Conservation (phyloP, 2,329 filamentous ascomycete species). For the Cercospora citrullina region DNA sequence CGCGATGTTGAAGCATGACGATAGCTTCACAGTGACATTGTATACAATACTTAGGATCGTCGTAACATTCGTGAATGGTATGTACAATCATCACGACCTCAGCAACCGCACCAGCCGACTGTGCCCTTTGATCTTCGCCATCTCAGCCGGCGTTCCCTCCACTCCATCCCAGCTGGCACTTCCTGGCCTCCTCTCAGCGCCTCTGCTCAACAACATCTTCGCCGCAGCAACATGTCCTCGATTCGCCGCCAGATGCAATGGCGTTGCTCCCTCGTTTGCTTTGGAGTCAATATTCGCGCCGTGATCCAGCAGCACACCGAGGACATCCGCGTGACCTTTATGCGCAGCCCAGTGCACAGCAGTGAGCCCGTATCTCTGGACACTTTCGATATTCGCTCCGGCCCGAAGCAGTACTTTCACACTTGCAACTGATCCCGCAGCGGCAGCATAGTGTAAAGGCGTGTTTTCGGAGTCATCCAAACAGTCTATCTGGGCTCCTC, state of each 20-base stretch:
- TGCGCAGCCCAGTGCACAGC: constrained; percentile 35
- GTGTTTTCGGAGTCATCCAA: constrained; percentile 33
- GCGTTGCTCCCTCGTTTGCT: constrained; percentile 28
- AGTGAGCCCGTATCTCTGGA: constrained; percentile 31
- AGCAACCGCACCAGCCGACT: constrained; percentile 12
- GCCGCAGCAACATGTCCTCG: constrained; percentile 30
- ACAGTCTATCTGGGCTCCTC: constrained; percentile 33
- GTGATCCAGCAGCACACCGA: constrained; percentile 27
- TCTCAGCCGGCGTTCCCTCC: constrained; percentile 30
- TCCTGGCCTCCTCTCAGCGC: constrained; percentile 18
- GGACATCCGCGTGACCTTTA: constrained; percentile 33
- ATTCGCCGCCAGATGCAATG: constrained; percentile 33
- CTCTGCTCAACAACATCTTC: constrained; percentile 28
- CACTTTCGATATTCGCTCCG: constrained; percentile 28
- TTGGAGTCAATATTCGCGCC: constrained; percentile 28
- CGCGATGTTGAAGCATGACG: neutral
- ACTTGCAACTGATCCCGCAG: constrained; percentile 25
- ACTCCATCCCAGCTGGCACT: constrained; percentile 31
- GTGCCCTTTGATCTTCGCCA: constrained; percentile 34
- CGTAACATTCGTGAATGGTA: neutral
- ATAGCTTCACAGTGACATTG: neutral
- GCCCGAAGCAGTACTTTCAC: constrained; percentile 28
- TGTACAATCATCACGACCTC: constrained; percentile 3
- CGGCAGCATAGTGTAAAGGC: constrained; percentile 35
- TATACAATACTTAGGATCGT: neutral